These are phyloP conservation scores for Typha latifolia DNA, from an alignment of 176 grass and related monocot genomes.

Conservation along the genomic window DNA sequence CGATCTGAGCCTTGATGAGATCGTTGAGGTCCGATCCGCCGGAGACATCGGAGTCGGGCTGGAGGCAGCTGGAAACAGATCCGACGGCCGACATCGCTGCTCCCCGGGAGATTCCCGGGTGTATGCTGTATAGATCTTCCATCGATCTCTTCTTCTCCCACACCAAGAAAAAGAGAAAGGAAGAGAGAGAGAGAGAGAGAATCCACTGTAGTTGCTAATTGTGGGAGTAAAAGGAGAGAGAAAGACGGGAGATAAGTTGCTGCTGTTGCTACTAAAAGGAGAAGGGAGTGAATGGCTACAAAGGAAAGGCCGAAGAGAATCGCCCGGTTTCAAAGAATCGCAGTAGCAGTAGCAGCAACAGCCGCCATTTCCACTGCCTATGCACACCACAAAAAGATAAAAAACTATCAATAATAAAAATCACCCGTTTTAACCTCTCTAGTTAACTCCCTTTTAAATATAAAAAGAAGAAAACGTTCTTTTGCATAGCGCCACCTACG, in stretches of 20 bases:
- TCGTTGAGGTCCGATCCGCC: slow-evolving; percentile 58
- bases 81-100: slow-evolving; percentile 21
- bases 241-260: not conserved
- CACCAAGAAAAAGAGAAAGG: not conserved
- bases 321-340: not conserved
- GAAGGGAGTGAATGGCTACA: not conserved
- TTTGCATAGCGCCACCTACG: too few species aligned
- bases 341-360: not conserved
- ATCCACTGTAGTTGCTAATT: slow-evolving; percentile 8
- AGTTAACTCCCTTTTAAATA: too few species aligned
- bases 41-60: not conserved
- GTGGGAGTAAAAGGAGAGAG: not conserved
- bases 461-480: too few species aligned
- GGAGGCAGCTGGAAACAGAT: slow-evolving; percentile 2
- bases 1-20: slow-evolving; percentile 92
- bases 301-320: not conserved
- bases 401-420: not conserved
- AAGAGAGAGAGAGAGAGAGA: slow-evolving; percentile 9
- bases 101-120: slow-evolving; percentile 54
- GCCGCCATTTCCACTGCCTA: not conserved
- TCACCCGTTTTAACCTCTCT: not conserved
- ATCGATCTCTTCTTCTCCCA: slow-evolving; percentile 14
- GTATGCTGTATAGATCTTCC: slow-evolving; percentile 96
- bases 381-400: not conserved
- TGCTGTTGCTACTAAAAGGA: not conserved